Percentiles rank a stretch among this genome's conserved stretches.
phyloP scores from a whole-genome alignment of 768 basidiomycete genomes.

The Panus rudis region DNA sequence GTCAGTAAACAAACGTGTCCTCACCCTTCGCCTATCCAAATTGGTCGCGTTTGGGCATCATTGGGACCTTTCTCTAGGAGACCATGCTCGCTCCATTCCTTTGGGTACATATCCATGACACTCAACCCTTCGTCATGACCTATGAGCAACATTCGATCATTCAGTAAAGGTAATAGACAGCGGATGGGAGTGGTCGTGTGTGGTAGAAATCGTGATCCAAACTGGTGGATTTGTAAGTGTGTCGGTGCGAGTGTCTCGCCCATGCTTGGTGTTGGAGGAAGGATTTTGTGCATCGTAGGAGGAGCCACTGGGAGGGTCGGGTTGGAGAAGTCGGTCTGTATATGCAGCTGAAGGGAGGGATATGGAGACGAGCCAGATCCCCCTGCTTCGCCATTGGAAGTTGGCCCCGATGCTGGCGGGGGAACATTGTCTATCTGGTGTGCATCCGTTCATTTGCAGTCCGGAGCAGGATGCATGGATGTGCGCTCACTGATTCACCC shows the following conservation, averaged over 20 bases:
- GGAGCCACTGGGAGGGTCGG: conserved; percentile 10
- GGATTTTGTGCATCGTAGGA: conserved; percentile 14
- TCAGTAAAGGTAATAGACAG: conserved; percentile 63
- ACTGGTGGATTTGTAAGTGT: conserved; percentile 64
- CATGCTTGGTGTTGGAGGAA: conserved; percentile 24
- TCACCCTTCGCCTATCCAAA: conserved; percentile 79
- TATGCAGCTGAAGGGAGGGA: conserved; percentile 13
- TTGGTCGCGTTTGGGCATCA: conserved; percentile 57
- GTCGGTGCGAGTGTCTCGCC: conserved; percentile 51
- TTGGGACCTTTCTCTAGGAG: conserved; percentile 48
- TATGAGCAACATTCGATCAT: conserved; percentile 61
- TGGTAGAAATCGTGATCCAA: conserved; percentile 82
- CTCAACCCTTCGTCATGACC: conserved; percentile 78
- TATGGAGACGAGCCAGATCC: too few species aligned
- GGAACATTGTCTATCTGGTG: background rate
- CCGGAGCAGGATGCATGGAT: too few species aligned
- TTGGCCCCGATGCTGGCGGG: background rate
- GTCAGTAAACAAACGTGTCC: conserved; percentile 13
- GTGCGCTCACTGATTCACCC: conserved; percentile 47
- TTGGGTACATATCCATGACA: conserved; percentile 77
- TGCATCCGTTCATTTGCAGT: background rate
- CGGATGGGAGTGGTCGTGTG: conserved; percentile 71
- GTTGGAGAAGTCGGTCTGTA: conserved; percentile 17
- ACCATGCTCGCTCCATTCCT: conserved; percentile 48
- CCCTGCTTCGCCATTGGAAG: too few species aligned